Evolutionary conservation across 83 land plant genomes (phyloP).

Genomic region (Picea engelmannii): DNA sequence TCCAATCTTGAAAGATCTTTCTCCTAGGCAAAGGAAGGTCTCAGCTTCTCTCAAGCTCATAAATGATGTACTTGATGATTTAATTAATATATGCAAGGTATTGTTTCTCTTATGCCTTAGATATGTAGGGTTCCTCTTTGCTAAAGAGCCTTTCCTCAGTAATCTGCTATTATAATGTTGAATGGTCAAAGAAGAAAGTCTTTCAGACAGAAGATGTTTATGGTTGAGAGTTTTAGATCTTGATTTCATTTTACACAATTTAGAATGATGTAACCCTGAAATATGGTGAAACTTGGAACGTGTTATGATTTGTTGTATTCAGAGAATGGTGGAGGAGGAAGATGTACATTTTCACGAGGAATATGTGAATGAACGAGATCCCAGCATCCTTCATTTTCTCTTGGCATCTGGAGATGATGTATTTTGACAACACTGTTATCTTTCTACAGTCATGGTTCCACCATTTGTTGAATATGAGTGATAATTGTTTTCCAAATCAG

Average conservation of each 20-base stretch:
- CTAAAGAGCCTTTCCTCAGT: not conserved
- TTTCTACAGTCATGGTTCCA: not conserved
- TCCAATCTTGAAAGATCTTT: constrained; percentile 85
- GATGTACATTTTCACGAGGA: constrained; percentile 87
- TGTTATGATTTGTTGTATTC: constrained; percentile 14
- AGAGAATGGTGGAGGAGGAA: constrained; percentile 95
- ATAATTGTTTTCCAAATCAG: not conserved
- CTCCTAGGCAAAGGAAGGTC: constrained; percentile 84
- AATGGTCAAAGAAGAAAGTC: not conserved
- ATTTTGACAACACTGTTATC: not conserved
- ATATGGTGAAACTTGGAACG: not conserved
- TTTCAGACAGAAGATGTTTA: not conserved
- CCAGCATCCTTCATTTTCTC: constrained; percentile 95
- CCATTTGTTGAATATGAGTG: not conserved
- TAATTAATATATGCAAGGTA: constrained; percentile 93
- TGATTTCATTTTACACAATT: not conserved
- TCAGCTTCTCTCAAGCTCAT: constrained; percentile 73
- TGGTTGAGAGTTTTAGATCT: not conserved
- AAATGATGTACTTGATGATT: constrained; percentile 74
- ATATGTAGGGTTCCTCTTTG: not conserved
- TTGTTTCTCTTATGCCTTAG: constrained; percentile 9
- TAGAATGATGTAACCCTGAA: not conserved
- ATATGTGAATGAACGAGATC: constrained; percentile 94
- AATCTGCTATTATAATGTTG: not conserved
- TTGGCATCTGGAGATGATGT: constrained; percentile 99